phyloP scores from a whole-genome alignment of 2,329 filamentous ascomycete species.

The Trichoderma aggressivum region DNA sequence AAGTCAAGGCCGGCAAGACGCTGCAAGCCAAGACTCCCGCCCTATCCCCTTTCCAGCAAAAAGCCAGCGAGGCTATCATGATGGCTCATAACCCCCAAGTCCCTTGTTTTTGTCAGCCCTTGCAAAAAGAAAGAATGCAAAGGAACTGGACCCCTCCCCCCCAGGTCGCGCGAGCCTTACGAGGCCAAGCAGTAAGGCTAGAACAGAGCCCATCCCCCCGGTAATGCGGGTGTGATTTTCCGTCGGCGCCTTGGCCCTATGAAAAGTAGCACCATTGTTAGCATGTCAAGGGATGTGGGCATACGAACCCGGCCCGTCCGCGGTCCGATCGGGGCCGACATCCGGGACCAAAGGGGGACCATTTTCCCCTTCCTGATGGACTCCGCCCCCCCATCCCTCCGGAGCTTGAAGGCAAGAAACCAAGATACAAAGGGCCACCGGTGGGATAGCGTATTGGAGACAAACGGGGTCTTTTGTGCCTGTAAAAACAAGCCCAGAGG shows the following conservation, averaged over 20 bases:
- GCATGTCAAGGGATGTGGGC: not conserved
- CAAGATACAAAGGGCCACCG: not conserved
- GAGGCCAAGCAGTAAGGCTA: not conserved
- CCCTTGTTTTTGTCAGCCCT: not conserved
- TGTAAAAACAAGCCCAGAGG: not conserved
- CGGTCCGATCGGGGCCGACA: not conserved
- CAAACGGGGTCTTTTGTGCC: not conserved
- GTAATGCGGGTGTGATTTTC: not conserved
- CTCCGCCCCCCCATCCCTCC: not conserved
- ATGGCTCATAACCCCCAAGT: not conserved
- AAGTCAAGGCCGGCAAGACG: not conserved
- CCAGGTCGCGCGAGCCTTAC: not conserved
- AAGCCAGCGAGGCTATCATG: not conserved
- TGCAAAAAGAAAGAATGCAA: not conserved
- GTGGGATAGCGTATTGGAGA: not conserved
- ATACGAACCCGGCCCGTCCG: not conserved
- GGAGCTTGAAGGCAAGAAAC: not conserved
- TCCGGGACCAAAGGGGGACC: not conserved
- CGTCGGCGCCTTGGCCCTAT: not conserved
- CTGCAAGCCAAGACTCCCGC: not conserved
- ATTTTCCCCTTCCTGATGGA: not conserved
- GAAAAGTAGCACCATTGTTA: not conserved
- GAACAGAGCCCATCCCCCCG: not conserved
- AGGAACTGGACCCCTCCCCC: not conserved
- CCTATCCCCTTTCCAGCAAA: not conserved